Conservation (phyloP, 208 protist species). For the Strigomonas culicis region DNA sequence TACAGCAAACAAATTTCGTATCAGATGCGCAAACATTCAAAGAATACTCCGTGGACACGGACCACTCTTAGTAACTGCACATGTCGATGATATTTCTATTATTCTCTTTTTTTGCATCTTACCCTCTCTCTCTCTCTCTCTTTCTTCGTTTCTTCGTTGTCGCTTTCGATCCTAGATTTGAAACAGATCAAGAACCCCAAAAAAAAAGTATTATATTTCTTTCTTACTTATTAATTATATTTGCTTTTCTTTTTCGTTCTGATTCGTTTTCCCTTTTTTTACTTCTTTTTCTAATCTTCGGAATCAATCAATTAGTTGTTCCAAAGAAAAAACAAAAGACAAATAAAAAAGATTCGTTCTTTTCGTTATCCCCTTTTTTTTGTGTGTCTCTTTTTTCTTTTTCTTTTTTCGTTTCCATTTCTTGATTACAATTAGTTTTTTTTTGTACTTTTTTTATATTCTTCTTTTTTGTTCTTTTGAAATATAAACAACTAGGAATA, state of each 20-base stretch:
- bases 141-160: background rate
- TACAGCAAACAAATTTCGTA: no score
- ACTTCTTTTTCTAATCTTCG: conserved; percentile 11
- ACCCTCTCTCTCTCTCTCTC: conserved; percentile 11
- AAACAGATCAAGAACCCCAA: background rate
- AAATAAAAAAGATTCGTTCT: background rate
- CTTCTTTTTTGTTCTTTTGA: conserved; percentile 11
- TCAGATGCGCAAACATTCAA: no score
- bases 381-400: background rate
- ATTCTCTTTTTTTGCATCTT: background rate
- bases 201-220: background rate
- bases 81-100: background rate
- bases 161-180: no score
- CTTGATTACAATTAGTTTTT: conserved; percentile 3
- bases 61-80: no score
- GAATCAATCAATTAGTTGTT: no score
- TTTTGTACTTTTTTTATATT: conserved; percentile 1
- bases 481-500: background rate
- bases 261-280: conserved; percentile 13
- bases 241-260: background rate
- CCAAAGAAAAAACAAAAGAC: conserved; percentile 8
- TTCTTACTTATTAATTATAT: background rate
- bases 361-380: background rate
- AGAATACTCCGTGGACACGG: no score
- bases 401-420: conserved; percentile 5